Evolutionary conservation across 257 asterid species (phyloP), one percentile per base, ranked within the genome.

Genomic region (Solanum gracilifrons): DNA sequence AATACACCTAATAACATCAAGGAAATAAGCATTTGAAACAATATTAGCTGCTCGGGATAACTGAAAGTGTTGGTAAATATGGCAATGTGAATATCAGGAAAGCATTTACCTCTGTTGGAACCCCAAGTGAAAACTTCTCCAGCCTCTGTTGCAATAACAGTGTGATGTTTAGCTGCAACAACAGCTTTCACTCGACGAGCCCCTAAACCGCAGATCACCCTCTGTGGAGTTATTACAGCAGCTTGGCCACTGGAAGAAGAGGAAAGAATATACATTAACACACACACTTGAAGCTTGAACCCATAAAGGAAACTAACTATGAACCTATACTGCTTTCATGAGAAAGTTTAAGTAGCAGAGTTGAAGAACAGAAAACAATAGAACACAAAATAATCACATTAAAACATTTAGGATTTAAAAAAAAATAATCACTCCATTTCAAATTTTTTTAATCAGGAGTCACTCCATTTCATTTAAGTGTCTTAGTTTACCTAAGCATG

Each of bases 121-220:
- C 99, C 99, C 99, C 99, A 97, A 37, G 99, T 95, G 87, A 97
- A 95, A 85, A 97, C 98, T 88, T 97, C 99, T 83, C 99, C 99
- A 87, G 96, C 92, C 89, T 97, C 97, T 12, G 99, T 95, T 16
- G 96, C 95, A 90, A 95, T 96, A 92, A 96, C 95, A 82, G 99
- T 95, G 92, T 97, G 99, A 92, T 97, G 99, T 92, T 97, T 97
- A 89, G 99, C 99, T 84, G 99, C 99, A 88, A 99, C 99, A 76
- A 97, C 87, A 87, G 95, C 97, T 91, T 91, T 94, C 77, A 97
- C 99, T 60, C 94, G 92, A 15, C 97, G 99, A 55, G 98, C 94
- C 86, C 99, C 99, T 90, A 97, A 95, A 90, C 99, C 98, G 88
- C 92, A 89, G 85, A 89, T 97, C 89, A 97, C 98, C 88, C 88